phyloP scores from a whole-genome alignment of 1,139 yeast species.

The Candida smagusa region DNA sequence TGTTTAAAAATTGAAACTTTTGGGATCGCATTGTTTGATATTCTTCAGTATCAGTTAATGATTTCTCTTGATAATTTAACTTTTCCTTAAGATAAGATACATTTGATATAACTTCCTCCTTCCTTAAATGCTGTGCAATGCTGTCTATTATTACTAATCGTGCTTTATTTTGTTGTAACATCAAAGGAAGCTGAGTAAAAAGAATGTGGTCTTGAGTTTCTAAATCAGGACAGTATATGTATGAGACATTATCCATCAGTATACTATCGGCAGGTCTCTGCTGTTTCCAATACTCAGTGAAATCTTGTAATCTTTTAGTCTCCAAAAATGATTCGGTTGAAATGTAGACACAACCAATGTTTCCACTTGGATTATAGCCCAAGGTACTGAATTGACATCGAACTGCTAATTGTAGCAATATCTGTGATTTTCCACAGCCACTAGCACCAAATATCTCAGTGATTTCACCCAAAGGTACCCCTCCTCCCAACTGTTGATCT shows the following conservation, averaged over 20 bases:
- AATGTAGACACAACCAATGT: slow-evolving; percentile 50
- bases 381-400: slow-evolving; percentile 43
- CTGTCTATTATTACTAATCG: slow-evolving; percentile 72
- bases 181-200: slow-evolving; percentile 64
- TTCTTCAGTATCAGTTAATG: slow-evolving; percentile 14
- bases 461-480: slow-evolving; percentile 61
- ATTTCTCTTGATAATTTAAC: slow-evolving; percentile 21
- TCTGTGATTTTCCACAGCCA: slow-evolving; percentile 81
- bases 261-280: slow-evolving; percentile 15
- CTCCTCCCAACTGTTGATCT: slow-evolving; percentile 63
- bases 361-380: slow-evolving; percentile 11
- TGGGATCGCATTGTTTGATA: slow-evolving; percentile 20
- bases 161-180: slow-evolving; percentile 36
- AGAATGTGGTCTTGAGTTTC: slow-evolving; percentile 75
- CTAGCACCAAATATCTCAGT: slow-evolving; percentile 85
- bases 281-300: slow-evolving; percentile 12
- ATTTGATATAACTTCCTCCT: slow-evolving; percentile 49
- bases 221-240: slow-evolving; percentile 64
- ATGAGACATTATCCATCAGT: slow-evolving; percentile 50
- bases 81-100: slow-evolving; percentile 23
- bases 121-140: slow-evolving; percentile 79
- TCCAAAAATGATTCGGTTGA: slow-evolving; percentile 76
- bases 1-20: slow-evolving; percentile 27
- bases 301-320: slow-evolving; percentile 52
- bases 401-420: slow-evolving; percentile 61